phyloP scores from a whole-genome alignment of 2,329 filamentous ascomycete species.

The Diaporthe sp. region DNA sequence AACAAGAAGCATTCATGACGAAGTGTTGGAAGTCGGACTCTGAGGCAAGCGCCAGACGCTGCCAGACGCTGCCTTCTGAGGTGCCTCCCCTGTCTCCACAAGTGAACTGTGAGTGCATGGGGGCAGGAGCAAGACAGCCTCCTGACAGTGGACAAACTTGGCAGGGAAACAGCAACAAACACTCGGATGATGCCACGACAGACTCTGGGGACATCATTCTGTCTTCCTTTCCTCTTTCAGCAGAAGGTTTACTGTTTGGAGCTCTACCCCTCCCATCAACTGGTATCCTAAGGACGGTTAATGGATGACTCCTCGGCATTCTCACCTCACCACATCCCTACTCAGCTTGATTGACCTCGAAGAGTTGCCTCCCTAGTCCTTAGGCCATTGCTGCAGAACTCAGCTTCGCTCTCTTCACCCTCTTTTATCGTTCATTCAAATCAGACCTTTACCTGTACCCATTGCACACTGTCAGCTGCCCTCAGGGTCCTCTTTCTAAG shows the following conservation, averaged over 20 bases:
- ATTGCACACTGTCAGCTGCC: neutral
- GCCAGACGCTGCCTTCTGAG: too few relatives aligned
- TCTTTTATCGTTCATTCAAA: neutral
- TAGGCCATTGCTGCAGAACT: neutral
- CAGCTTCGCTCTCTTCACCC: too few relatives aligned
- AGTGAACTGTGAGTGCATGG: neutral
- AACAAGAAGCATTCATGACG: neutral
- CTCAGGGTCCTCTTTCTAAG: neutral
- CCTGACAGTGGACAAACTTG: neutral
- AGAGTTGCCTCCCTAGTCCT: neutral
- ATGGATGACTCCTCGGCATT: neutral
- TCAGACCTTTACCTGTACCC: neutral
- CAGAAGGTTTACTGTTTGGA: neutral
- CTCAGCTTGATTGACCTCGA: neutral
- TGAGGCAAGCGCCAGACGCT: too few relatives aligned
- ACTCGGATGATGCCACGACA: neutral
- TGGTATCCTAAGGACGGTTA: neutral
- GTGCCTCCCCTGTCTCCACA: neutral
- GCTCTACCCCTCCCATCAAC: neutral
- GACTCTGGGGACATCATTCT: neutral
- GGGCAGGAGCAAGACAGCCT: neutral
- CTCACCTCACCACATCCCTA: neutral
- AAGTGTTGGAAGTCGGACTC: fast-evolving
- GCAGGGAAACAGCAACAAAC: slow-evolving; percentile 13
- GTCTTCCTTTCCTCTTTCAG: neutral